A percentile compares a stretch with the other conserved stretches of the same genome.
These are phyloP conservation scores for Phytophthora melonis DNA, from an alignment of 352 stramenopile species.

Conservation along the genomic window DNA sequence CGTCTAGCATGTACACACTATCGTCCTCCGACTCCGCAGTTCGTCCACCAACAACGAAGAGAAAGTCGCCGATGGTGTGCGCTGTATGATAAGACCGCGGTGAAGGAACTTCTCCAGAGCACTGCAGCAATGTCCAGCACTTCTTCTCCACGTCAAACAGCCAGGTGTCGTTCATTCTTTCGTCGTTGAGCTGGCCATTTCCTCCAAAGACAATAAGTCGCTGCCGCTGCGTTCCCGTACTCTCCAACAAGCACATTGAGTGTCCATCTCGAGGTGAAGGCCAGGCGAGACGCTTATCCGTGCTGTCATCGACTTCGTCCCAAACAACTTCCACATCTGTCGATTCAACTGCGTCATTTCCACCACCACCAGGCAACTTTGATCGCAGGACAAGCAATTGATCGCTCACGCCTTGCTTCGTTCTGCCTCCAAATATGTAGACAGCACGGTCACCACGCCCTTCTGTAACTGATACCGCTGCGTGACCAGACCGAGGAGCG, in stretches of 20 bases:
- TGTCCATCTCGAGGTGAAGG: slow-evolving; percentile 69
- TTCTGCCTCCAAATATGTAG: slow-evolving; percentile 71
- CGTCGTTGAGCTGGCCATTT: slow-evolving; percentile 73
- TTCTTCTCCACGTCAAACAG: slow-evolving; percentile 49
- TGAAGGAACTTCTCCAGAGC: slow-evolving; percentile 49
- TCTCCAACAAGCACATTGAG: slow-evolving; percentile 52
- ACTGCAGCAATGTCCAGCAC: slow-evolving; percentile 53
- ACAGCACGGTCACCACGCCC: slow-evolving; percentile 20
- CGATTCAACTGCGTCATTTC: background rate
- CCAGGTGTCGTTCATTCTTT: slow-evolving; percentile 81
- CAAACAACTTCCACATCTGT: slow-evolving; percentile 32
- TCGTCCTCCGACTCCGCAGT: slow-evolving; percentile 54
- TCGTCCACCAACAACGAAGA: slow-evolving; percentile 75
- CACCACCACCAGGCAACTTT: background rate
- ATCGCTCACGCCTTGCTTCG: slow-evolving; percentile 66
- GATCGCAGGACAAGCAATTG: slow-evolving; percentile 49
- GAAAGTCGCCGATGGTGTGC: slow-evolving; percentile 53
- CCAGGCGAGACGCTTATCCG: slow-evolving; percentile 3
- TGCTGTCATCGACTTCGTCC: slow-evolving; percentile 23
- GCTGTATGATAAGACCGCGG: slow-evolving; percentile 78
- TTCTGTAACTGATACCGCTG: slow-evolving; percentile 42
- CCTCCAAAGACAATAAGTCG: slow-evolving; percentile 70
- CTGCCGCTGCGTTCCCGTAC: background rate
- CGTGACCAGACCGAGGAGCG: slow-evolving; percentile 60
- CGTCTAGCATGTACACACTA: slow-evolving; percentile 67